Percentiles rank a stretch among this genome's conserved stretches.
Conservation (phyloP, 202 grass and related monocot genomes). For the Zoysia matrella region DNA sequence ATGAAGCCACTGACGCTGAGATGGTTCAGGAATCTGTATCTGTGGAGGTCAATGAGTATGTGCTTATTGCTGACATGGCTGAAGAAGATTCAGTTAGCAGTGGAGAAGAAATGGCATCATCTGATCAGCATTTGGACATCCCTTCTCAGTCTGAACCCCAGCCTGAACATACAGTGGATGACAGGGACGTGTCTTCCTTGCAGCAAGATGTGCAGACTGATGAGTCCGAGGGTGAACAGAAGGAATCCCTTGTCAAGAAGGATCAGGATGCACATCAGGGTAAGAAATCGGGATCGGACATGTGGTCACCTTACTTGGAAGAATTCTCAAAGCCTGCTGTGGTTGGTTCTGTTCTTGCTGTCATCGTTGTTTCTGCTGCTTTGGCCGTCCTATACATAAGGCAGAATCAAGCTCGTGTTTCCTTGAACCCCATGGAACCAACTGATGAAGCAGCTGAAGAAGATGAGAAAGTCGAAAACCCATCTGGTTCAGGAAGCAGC, state of each 20-base stretch:
- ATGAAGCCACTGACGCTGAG: slow-evolving; percentile 8
- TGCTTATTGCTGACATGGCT: slow-evolving; percentile 18
- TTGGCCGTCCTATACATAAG: slow-evolving; percentile 39
- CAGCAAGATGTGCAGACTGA: slow-evolving; percentile 39
- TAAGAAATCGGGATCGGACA: slow-evolving; percentile 16
- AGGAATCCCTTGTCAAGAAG: slow-evolving; percentile 3
- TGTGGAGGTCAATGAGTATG: not conserved
- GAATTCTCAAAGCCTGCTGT: slow-evolving; percentile 37
- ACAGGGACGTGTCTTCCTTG: slow-evolving; percentile 18
- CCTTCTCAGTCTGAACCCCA: slow-evolving; percentile 28
- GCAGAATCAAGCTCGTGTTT: slow-evolving; percentile 40
- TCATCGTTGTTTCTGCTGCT: slow-evolving; percentile 41
- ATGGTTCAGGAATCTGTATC: slow-evolving; percentile 18
- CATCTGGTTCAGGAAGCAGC: slow-evolving; percentile 66
- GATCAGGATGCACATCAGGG: slow-evolving; percentile 11
- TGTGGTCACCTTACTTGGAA: slow-evolving; percentile 38
- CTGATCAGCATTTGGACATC: not conserved
- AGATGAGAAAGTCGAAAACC: slow-evolving; percentile 8
- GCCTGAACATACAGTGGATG: slow-evolving; percentile 38
- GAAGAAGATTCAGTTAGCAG: slow-evolving; percentile 38
- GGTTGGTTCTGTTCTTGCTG: slow-evolving; percentile 39
- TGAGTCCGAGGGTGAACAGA: slow-evolving; percentile 21
- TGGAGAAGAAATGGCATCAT: slow-evolving; percentile 28
- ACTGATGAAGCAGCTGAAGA: not conserved
- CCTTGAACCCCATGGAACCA: not conserved